Evolutionary conservation across 768 basidiomycete genomes (phyloP).

Genomic region (Boletellus ananas): DNA sequence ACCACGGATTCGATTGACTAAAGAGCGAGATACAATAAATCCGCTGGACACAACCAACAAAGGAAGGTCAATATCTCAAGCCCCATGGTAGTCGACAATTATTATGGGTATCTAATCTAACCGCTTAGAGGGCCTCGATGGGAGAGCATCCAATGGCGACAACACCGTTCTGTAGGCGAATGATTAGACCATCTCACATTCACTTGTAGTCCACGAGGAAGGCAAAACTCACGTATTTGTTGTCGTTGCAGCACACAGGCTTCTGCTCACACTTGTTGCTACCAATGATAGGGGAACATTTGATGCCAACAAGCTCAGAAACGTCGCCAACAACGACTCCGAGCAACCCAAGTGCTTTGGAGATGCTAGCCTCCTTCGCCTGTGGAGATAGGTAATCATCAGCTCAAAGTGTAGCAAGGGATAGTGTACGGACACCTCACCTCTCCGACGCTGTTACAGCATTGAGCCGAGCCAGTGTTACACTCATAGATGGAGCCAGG

Average conservation of each 20-base stretch:
- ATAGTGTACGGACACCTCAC: neutral
- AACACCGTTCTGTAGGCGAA: neutral
- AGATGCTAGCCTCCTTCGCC: neutral
- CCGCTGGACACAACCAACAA: no score
- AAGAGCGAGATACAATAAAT: no score
- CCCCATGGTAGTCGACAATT: no score
- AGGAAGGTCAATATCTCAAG: no score
- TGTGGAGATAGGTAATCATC: neutral
- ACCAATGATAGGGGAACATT: neutral
- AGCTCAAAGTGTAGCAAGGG: no score
- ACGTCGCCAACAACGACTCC: neutral
- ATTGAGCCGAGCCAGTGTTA: conserved; percentile 4
- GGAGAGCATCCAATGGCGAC: neutral
- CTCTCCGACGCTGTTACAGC: conserved; percentile 9
- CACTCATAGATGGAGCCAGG: neutral
- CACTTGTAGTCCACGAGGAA: neutral
- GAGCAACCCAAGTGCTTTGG: neutral
- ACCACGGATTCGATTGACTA: no score
- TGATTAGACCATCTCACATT: neutral
- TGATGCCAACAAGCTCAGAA: neutral
- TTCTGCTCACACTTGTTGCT: neutral
- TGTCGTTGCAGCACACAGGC: neutral
- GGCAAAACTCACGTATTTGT: neutral
- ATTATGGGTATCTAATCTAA: no score
- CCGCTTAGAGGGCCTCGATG: neutral